Percentiles rank a stretch among this genome's conserved stretches.
Evolutionary conservation across 1,284 basidiomycete species (phyloP).

Genomic region (Cutaneotrichosporon cavernicola): DNA sequence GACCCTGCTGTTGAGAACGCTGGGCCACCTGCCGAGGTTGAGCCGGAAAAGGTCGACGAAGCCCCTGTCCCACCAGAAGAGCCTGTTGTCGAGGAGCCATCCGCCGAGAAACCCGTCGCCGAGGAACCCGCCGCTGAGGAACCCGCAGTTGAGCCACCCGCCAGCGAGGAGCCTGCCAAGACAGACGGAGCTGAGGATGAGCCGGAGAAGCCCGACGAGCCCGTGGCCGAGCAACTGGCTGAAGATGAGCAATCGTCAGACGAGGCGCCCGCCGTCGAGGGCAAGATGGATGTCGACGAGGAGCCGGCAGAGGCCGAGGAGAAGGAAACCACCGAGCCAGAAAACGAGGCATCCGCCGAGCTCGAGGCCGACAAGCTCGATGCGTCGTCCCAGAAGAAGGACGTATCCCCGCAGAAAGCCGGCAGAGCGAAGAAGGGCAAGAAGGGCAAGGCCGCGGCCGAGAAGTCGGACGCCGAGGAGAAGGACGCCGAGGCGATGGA

Average conservation of each 20-base stretch:
- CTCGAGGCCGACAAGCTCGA: conserved; percentile 3
- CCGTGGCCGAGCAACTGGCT: neutral
- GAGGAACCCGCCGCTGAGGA: neutral
- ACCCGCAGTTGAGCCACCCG: neutral
- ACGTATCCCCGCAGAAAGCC: conserved; percentile 17
- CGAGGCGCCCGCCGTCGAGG: conserved; percentile 10
- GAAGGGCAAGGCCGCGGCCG: conserved; percentile 8
- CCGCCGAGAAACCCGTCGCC: neutral
- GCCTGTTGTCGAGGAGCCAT: conserved; percentile 11
- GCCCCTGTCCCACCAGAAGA: neutral
- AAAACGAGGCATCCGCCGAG: neutral
- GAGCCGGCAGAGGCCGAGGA: neutral
- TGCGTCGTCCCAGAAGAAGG: conserved; percentile 9
- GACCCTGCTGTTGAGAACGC: neutral
- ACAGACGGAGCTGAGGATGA: conserved; percentile 24
- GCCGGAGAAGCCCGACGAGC: conserved; percentile 4
- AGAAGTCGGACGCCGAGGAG: conserved; percentile 10
- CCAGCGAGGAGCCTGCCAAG: neutral
- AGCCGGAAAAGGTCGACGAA: neutral
- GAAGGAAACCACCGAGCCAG: conserved; percentile 2
- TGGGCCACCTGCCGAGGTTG: neutral
- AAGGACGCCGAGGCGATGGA: conserved; percentile 8
- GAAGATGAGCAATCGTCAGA: neutral
- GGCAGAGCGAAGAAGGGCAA: conserved; percentile 14
- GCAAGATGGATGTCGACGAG: conserved; percentile 14